Base-by-base conservation (phyloP, 148 eudicot species). In the Vaccinium darrowii region DNA sequence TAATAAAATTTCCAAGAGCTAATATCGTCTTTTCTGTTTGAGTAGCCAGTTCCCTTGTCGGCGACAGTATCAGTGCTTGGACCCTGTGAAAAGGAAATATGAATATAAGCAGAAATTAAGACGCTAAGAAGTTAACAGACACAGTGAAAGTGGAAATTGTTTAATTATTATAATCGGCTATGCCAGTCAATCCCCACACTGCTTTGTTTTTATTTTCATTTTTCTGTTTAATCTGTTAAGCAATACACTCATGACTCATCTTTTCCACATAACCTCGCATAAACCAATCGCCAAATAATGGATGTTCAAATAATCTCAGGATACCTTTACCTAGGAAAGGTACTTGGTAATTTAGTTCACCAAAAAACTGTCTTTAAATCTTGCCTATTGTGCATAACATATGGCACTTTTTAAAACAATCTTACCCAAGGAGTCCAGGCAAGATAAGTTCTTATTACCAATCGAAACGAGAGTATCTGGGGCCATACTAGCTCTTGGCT, bases 1-100 rank as follows among this genome's bases (percentile, higher is more conserved):
- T 96, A 81, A 96, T 93, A 83, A 85, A 90, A 81, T 87, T 87
- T 73, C 99, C 99, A 82, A 96, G 90, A n/a, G 98, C 93, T 91
- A 89, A 82, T 73, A 94, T 93, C 5, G 90, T 93, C 63, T 89
- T 94, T 83, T 94, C 98, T 57, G 99, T 96, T 86, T 96, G 99
- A 80, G 95, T 25, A 79, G 99, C 99, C 86, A 96, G 85, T 89
- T 96, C 99, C 23, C 99, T 89, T 69, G 99, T 96, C 67, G 99
- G 99, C 2, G 99, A 96, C 90, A 96, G 81, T 78, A 96, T 96
- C 88, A 96, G 86, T 81, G 95, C 99, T 90, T 96, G 99, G 53
- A 92, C 92, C 93, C 99, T 96, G 72, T 69, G 58, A 74, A n/a
- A 86, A 76, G 47, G 49, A 80, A 73, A 80, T 21, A 53, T 23